Evolutionary conservation across 1,284 basidiomycete genomes (phyloP), one percentile per base, ranked within the genome.

Genomic region (Flammula alnicola): DNA sequence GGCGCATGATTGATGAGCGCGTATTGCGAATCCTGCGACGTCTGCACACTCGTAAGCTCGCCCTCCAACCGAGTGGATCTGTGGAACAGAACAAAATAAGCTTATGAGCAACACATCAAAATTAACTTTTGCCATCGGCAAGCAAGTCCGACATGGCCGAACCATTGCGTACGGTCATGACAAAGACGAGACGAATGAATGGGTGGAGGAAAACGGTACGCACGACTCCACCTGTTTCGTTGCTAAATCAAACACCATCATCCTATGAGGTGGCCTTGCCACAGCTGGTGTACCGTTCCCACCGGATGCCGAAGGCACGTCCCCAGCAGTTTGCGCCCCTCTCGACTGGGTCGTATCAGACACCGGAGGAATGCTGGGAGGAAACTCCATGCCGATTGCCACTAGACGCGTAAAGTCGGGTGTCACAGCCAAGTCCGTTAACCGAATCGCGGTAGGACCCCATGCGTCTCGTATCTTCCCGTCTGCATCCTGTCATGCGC

Each of bases 1-100:
- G 91, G 91, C 31, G 90, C 80, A 63, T 91, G 89, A 65, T 90
- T 96, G 61, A 98, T 81, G 43, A 99, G 76, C 2, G 91, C 91
- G 62, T 85, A 93, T 55, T 84, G 85, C 11, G 93, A 96, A 69
- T 98, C 91, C 43, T 81, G 76, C 11, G 95, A 94, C 44, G 97
- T 80, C 67, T 88, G 88, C 60, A 98, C 86, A 64, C 92, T 93
- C 29, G 93, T 94, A 42, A 94, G 75, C 65, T 95, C 91, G 43
- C 88, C 86, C 36, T 87, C 80, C 62, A 91, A 69, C 41, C 77
- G 78, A 56, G 85, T 76, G 16, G 84, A 83, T 60, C 88, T 91
- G 60, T 51, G 38, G 23, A 52, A 45, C 25, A 25, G 55, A 33
- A 58, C 19, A 54, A 43, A 51, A 47, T 50, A 47, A 54, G 54